Evolutionary conservation across 148 eudicot species (phyloP), one percentile per base, ranked within the genome.

Genomic region (Rhododendron ferrugineum): DNA sequence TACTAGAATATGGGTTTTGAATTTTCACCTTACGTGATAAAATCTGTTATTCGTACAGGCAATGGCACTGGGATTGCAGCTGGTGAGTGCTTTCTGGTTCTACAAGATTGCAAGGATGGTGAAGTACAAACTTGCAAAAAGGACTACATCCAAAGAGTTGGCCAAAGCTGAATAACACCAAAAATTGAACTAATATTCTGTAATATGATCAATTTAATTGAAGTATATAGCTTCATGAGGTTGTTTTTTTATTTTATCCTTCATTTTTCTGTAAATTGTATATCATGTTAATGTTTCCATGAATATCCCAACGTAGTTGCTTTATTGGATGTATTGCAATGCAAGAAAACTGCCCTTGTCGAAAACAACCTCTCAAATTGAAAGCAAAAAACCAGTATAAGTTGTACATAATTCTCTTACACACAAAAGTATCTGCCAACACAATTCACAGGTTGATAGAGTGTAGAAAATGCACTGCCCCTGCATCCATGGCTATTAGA

Each of bases 11-110:
- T 54, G 23, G 60, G 23, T 54, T 54, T 54, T 18, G 22, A 54
- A 54, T 18, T 54, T 54, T 54, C 22, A 54, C 60, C 6, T 54
- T 1, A 54, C 60, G 68, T 62, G 73, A 26, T 28, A 26, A 30
- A 26, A 9, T 47, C 23, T 54, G 58, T 75, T 22, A 42, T 14
- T 78, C 66, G n/a, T 82, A 26, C 91, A 96, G 99, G 94, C 94
- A 60, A 95, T 92, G 96, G 96, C 96, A n/a, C 64, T 89, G 72
- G 97, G 98, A 73, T 88, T 96, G 84, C 98, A 95, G 88, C 91
- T 96, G n/a, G 98, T 96, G 49, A 94, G 97, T 82, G 91, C 93
- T 73, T 96, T 91, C 90, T 96, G 98, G 99, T 92, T 96, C 89
- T 96, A 91, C 93, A 96, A 93, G 90, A 95, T 96, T 79, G 90